Percentiles rank a stretch among this genome's conserved stretches.
Conservation (phyloP, 345 rosid genomes). For the Laguncularia racemosa region DNA sequence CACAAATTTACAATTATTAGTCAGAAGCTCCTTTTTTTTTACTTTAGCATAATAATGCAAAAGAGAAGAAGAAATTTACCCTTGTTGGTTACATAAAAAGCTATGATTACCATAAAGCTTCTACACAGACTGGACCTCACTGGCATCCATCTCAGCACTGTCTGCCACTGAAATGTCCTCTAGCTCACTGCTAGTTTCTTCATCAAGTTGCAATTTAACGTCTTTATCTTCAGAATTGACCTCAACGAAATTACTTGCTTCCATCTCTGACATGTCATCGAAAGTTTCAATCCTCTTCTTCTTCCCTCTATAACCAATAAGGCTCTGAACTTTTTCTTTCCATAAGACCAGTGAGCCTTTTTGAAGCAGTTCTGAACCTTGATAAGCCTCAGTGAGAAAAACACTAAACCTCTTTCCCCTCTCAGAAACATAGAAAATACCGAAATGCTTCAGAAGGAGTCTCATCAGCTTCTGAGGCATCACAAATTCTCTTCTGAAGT, state of each 20-base stretch:
- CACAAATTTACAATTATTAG: too few relatives aligned
- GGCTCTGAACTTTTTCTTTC: conserved; percentile 63
- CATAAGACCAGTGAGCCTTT: conserved; percentile 54
- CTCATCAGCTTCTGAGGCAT: conserved; percentile 97
- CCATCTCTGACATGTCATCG: conserved; percentile 45
- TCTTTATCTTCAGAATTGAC: conserved; percentile 25
- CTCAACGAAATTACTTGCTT: conserved; percentile 24
- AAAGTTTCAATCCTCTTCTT: conserved; percentile 43
- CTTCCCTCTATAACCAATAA: conserved; percentile 54
- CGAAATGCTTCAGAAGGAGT: conserved; percentile 76
- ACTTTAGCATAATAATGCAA: too few relatives aligned
- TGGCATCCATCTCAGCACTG: conserved; percentile 40
- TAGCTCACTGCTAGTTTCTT: conserved; percentile 20
- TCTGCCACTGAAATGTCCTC: conserved; percentile 20
- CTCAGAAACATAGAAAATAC: conserved; percentile 85
- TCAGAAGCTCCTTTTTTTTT: too few relatives aligned
- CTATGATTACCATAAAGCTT: background rate
- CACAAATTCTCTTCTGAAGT: conserved; percentile 64
- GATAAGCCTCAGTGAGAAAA: conserved; percentile 70
- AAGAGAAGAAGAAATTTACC: too few relatives aligned
- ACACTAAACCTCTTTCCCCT: conserved; percentile 91
- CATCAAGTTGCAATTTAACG: conserved; percentile 21
- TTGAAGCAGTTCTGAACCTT: conserved; percentile 56
- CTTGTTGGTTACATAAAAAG: too few relatives aligned
- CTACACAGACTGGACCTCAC: conserved; percentile 22